phyloP scores from a whole-genome alignment of 2,329 filamentous ascomycete genomes.

The Septoria linicola region DNA sequence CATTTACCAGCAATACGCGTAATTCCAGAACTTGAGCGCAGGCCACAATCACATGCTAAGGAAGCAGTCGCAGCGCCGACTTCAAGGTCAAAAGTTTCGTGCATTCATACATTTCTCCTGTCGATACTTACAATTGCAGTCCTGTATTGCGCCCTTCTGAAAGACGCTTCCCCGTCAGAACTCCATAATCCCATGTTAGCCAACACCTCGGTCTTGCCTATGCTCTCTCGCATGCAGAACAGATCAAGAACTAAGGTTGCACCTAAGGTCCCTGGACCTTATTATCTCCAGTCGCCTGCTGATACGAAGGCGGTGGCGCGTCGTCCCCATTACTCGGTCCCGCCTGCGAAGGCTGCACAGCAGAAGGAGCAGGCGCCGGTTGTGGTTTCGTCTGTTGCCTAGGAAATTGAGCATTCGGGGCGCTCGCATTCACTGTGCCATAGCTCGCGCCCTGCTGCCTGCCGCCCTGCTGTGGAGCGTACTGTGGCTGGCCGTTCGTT shows the following conservation, averaged over 20 bases:
- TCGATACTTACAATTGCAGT: slow-evolving; percentile 8
- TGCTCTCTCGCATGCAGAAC: slow-evolving; percentile 5
- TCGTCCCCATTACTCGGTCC: slow-evolving; percentile 41
- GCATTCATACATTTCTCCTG: neutral
- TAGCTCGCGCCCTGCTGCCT: slow-evolving; percentile 36
- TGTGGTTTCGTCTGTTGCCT: slow-evolving; percentile 12
- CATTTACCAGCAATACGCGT: too few species aligned
- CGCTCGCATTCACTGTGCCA: slow-evolving; percentile 43
- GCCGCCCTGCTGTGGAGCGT: slow-evolving; percentile 19
- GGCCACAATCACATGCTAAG: too few species aligned
- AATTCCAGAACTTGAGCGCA: too few species aligned
- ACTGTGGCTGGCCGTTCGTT: slow-evolving; percentile 34
- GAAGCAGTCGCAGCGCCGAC: too few species aligned
- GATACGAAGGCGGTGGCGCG: slow-evolving; percentile 76
- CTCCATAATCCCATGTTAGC: neutral
- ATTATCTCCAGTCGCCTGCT: slow-evolving; percentile 77
- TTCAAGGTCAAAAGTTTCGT: too few species aligned
- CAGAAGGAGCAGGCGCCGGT: slow-evolving; percentile 41
- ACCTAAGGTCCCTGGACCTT: slow-evolving; percentile 69
- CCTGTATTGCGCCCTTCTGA: neutral
- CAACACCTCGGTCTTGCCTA: neutral
- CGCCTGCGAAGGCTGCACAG: slow-evolving; percentile 43
- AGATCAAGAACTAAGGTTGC: neutral
- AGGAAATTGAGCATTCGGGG: slow-evolving; percentile 44
- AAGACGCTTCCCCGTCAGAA: neutral